Percentiles rank a stretch among this genome's conserved stretches.
phyloP scores from a whole-genome alignment of 176 grass and related monocot species.

The Aegilops speltoides region DNA sequence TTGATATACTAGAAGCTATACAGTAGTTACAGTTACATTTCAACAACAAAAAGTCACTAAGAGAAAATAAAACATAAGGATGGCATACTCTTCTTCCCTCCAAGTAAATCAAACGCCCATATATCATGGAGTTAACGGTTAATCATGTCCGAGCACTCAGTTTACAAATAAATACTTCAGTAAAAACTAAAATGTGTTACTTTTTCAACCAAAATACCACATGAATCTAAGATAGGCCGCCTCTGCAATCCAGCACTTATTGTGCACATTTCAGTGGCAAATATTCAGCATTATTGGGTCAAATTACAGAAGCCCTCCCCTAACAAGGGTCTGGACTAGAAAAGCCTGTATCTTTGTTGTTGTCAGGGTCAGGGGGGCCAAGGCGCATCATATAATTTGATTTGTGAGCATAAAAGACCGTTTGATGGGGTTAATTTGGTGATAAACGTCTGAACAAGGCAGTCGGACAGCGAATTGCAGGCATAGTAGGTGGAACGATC shows the following conservation, averaged over 20 bases:
- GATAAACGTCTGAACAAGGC: background rate
- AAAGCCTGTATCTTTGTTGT: no score
- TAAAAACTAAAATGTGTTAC: no score
- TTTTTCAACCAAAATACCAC: no score
- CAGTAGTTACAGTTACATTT: background rate
- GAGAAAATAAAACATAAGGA: background rate
- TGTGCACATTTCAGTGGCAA: background rate
- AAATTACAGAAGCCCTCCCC: no score
- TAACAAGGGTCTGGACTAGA: no score
- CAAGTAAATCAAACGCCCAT: background rate
- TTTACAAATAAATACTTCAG: no score
- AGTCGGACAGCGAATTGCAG: background rate
- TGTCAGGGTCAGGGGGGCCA: no score
- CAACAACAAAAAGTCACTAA: background rate
- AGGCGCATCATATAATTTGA: no score
- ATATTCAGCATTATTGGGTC: background rate
- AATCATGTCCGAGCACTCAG: no score
- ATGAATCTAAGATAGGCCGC: background rate
- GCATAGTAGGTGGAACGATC: background rate
- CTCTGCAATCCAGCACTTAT: background rate
- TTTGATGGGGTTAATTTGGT: no score
- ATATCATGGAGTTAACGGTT: background rate
- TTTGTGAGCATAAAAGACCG: no score
- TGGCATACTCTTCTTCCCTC: background rate
- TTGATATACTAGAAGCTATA: conserved; percentile 2